phyloP scores from a whole-genome alignment of 192 early-diverging fungal species.

The Dissophora globulifera region DNA sequence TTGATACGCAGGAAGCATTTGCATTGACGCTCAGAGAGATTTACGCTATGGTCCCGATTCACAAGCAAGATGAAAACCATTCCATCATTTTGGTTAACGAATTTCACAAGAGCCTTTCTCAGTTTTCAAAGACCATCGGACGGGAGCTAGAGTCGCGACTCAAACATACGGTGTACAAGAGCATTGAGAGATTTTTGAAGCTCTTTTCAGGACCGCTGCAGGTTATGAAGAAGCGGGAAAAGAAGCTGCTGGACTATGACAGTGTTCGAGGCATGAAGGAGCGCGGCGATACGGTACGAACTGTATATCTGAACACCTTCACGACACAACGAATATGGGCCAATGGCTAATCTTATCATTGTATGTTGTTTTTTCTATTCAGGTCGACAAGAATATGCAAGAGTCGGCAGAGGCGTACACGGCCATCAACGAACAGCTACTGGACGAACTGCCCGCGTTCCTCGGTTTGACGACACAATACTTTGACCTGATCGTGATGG shows the following conservation, averaged over 20 bases:
- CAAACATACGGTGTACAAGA: constrained; percentile 56
- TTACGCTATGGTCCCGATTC: constrained; percentile 57
- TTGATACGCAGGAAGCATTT: constrained; percentile 64
- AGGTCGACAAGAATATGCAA: constrained; percentile 72
- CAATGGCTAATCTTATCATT: too few species aligned
- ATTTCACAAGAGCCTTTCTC: constrained; percentile 44
- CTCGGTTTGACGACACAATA: constrained; percentile 66
- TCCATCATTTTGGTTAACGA: constrained; percentile 30
- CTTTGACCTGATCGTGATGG: constrained; percentile 67
- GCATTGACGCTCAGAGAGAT: constrained; percentile 67
- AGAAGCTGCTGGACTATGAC: constrained; percentile 80
- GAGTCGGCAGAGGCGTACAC: constrained; percentile 72
- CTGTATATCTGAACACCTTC: too few species aligned
- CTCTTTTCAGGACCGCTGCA: constrained; percentile 71
- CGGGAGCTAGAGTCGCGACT: constrained; percentile 53
- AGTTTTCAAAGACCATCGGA: constrained; percentile 51
- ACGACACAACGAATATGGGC: not conserved
- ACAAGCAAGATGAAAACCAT: constrained; percentile 29
- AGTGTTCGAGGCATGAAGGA: constrained; percentile 66
- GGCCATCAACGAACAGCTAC: constrained; percentile 76
- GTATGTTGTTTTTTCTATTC: constrained; percentile 6
- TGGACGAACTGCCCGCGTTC: constrained; percentile 78
- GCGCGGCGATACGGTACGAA: constrained; percentile 68
- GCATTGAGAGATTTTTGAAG: constrained; percentile 61
- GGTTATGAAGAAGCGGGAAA: constrained; percentile 78